phyloP scores from a whole-genome alignment of 352 stramenopile genomes.

The Pythium rishiriense region DNA sequence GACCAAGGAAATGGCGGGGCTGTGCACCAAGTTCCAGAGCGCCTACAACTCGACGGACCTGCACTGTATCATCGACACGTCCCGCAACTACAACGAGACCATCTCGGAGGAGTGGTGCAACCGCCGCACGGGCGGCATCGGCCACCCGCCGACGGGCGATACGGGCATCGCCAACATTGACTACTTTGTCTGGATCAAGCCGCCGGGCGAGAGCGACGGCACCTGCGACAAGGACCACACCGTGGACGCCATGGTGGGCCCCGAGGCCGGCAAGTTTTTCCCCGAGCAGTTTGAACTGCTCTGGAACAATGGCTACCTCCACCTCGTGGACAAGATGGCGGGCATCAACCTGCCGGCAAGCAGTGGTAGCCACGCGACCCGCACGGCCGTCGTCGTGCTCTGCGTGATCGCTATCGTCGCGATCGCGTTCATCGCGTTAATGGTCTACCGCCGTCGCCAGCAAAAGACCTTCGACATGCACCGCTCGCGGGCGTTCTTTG shows the following conservation, averaged over 20 bases:
- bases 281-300: slow-evolving; percentile 52
- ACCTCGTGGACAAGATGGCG: slow-evolving; percentile 44
- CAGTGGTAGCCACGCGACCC: not conserved
- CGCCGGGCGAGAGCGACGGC: slow-evolving; percentile 63
- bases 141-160: slow-evolving; percentile 46
- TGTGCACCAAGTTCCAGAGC: slow-evolving; percentile 59
- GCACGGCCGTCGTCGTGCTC: slow-evolving; percentile 14
- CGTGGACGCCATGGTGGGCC: slow-evolving; percentile 50
- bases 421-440: slow-evolving; percentile 6
- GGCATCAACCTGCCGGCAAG: slow-evolving; percentile 52
- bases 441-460: slow-evolving; percentile 16
- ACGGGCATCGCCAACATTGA: slow-evolving; percentile 60
- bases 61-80: slow-evolving; percentile 66
- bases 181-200: slow-evolving; percentile 78
- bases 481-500: slow-evolving; percentile 10
- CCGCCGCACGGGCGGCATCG: slow-evolving; percentile 57
- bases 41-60: slow-evolving; percentile 44
- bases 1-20: slow-evolving; percentile 43
- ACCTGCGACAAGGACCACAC: slow-evolving; percentile 40
- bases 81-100: slow-evolving; percentile 59
- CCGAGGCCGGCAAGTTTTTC: slow-evolving; percentile 61
- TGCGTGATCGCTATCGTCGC: slow-evolving; percentile 15
- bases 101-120: slow-evolving; percentile 77
- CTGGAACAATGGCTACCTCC: slow-evolving; percentile 72
- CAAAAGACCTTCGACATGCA: slow-evolving; percentile 3